A percentile compares a stretch with the other conserved stretches of the same genome.
phyloP scores from a whole-genome alignment of 345 rosid genomes.

The Cardiospermum halicacabum region DNA sequence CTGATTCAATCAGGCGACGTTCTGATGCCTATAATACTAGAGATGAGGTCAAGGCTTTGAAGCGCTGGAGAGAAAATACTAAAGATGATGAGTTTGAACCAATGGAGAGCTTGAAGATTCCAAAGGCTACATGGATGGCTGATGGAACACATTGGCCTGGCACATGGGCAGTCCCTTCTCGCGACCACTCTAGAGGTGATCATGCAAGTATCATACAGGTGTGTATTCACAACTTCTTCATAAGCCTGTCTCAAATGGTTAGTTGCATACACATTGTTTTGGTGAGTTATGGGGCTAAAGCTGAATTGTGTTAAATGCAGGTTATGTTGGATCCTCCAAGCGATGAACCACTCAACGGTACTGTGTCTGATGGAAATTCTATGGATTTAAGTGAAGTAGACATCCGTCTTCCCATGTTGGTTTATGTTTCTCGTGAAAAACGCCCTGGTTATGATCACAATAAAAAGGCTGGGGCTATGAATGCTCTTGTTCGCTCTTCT shows the following conservation, averaged over 20 bases:
- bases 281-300: too few relatives aligned
- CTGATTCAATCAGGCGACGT: constrained; percentile 63
- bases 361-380: constrained; percentile 25
- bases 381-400: constrained; percentile 60
- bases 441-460: constrained; percentile 86
- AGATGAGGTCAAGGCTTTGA: constrained; percentile 65
- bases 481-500: constrained; percentile 73
- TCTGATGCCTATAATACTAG: constrained; percentile 74
- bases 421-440: constrained; percentile 77
- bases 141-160: constrained; percentile 89
- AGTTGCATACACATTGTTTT: background rate
- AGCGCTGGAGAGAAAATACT: constrained; percentile 45
- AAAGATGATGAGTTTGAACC: constrained; percentile 33
- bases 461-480: constrained; percentile 96
- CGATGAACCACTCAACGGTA: constrained; percentile 38
- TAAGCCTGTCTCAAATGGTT: background rate
- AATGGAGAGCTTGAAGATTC: constrained; percentile 47
- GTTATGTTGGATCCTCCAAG: constrained; percentile 75
- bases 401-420: constrained; percentile 76
- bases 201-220: constrained; percentile 84
- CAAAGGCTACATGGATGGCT: constrained; percentile 87
- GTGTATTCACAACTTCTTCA: constrained; percentile 1
- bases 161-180: constrained; percentile 56
- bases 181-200: constrained; percentile 65
- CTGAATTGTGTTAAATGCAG: constrained; percentile 25